These are phyloP conservation scores for Cadophora luteo-olivacea DNA, from an alignment of 2,329 filamentous ascomycete genomes.

Conservation along the genomic window DNA sequence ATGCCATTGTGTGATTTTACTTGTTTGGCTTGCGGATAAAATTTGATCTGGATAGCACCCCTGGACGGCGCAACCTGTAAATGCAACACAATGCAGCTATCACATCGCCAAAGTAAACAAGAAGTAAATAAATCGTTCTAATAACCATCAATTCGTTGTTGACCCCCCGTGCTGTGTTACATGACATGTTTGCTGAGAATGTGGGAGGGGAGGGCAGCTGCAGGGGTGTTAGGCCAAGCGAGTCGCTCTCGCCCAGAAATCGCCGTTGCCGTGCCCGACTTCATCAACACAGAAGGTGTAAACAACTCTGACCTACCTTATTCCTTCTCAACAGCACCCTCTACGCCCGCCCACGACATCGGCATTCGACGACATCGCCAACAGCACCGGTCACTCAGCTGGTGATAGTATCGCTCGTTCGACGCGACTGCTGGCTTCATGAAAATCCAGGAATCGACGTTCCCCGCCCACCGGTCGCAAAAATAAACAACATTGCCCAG, in stretches of 20 bases:
- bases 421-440: slow-evolving; percentile 23
- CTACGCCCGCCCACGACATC: slow-evolving; percentile 19
- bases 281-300: slow-evolving; percentile 17
- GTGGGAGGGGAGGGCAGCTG: background rate
- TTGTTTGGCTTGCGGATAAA: background rate
- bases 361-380: slow-evolving; percentile 12
- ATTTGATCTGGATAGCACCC: background rate
- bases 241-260: background rate
- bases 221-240: slow-evolving; percentile 3
- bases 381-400: slow-evolving; percentile 20
- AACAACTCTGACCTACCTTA: slow-evolving; percentile 8
- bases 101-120: background rate
- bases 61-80: background rate
- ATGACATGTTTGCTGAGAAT: slow-evolving; percentile 7
- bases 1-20: slow-evolving; percentile 17
- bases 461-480: slow-evolving; percentile 26
- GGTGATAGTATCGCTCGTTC: slow-evolving; percentile 24
- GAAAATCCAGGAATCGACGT: background rate
- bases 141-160: background rate
- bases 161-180: background rate
- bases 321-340: background rate
- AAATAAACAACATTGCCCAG: slow-evolving; percentile 39
- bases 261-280: slow-evolving; percentile 11
- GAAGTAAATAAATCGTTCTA: background rate
- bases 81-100: background rate